These are phyloP conservation scores for Chenopodium quinoa DNA, from an alignment of 148 eudicot species.

Conservation along the genomic window DNA sequence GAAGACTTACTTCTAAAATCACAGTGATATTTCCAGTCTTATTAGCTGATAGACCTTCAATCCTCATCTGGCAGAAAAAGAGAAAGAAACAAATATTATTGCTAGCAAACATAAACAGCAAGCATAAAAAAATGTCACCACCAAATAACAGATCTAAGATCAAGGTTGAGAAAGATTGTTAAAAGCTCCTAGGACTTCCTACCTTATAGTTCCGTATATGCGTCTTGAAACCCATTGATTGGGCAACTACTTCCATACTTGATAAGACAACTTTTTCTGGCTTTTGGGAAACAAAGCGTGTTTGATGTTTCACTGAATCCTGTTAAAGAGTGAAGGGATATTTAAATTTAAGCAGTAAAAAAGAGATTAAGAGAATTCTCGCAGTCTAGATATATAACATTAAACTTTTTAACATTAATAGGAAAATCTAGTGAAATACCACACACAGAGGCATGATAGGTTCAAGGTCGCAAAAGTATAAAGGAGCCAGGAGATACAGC, in stretches of 20 bases:
- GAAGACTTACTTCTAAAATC: constrained; percentile 66
- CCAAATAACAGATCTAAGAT: background rate
- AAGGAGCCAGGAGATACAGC: background rate
- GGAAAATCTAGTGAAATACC: background rate
- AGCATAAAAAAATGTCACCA: background rate
- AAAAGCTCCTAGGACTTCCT: background rate
- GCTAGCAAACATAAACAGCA: background rate
- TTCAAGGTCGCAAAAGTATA: background rate
- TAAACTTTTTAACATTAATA: background rate
- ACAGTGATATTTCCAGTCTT: constrained; percentile 74
- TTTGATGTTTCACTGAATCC: constrained; percentile 80
- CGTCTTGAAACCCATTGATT: constrained; percentile 98
- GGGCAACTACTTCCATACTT: constrained; percentile 94
- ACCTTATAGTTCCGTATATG: constrained; percentile 96
- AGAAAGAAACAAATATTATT: background rate
- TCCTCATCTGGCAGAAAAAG: constrained; percentile 65
- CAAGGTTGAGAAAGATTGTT: background rate
- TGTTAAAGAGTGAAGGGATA: constrained; percentile 27
- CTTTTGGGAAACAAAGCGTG: constrained; percentile 82
- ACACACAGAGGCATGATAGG: too few relatives aligned
- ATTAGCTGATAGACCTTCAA: constrained; percentile 81
- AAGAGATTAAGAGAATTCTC: background rate
- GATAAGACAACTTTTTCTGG: constrained; percentile 86
- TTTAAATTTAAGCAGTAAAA: background rate
- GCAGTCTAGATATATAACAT: background rate